These are phyloP conservation scores for Mercurialis annua DNA, from an alignment of 345 rosid species.

Conservation along the genomic window DNA sequence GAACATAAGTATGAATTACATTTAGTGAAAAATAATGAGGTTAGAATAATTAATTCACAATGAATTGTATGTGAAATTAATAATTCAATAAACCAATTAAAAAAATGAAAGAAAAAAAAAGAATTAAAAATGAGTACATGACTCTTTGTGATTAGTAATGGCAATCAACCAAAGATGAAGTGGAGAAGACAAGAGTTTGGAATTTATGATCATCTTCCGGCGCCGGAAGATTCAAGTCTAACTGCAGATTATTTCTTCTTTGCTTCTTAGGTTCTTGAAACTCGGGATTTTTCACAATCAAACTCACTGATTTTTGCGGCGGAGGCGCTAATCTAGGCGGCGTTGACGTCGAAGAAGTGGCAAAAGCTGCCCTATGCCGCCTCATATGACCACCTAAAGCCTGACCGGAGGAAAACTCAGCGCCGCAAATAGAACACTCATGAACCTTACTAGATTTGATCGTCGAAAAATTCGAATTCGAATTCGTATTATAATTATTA, in stretches of 20 bases:
- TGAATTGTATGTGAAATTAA: conserved; percentile 5
- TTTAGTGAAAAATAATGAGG: not conserved
- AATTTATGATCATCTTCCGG: conserved; percentile 20
- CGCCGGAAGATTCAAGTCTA: conserved; percentile 31
- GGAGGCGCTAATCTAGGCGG: conserved; percentile 10
- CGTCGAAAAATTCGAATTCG: too few relatives aligned
- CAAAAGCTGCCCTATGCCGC: conserved; percentile 60
- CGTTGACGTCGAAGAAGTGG: not conserved
- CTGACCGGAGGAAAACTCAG: conserved; percentile 89
- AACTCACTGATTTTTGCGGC: conserved; percentile 7
- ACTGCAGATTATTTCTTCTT: conserved; percentile 13
- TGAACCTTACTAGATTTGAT: conserved; percentile 55
- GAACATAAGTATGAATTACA: conserved; percentile 18
- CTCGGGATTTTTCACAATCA: conserved; percentile 13
- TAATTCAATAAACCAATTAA: not conserved
- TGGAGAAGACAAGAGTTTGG: conserved; percentile 45
- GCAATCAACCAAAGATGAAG: conserved; percentile 35
- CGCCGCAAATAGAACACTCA: conserved; percentile 86
- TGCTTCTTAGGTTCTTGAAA: conserved; percentile 43
- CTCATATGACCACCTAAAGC: conserved; percentile 99
- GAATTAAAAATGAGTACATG: not conserved
- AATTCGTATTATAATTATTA: conserved; percentile 8
- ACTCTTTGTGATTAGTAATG: conserved; percentile 20
- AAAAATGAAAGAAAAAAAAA: not conserved
- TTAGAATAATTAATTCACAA: not conserved